Conservation (phyloP, 139 green algal species). For the Edaphochlamys debaryana region DNA sequence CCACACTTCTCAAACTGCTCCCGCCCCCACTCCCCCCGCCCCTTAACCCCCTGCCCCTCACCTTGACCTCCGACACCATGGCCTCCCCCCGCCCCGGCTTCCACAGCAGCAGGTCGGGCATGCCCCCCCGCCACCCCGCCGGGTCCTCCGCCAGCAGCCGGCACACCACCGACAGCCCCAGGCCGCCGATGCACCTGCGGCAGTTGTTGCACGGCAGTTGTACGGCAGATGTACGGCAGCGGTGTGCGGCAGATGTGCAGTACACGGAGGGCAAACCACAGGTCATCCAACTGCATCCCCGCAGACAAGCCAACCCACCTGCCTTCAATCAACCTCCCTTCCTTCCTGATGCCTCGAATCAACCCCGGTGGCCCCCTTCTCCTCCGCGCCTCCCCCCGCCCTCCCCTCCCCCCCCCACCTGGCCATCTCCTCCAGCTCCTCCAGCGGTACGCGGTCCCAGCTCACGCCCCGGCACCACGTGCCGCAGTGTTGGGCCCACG, state of each 20-base stretch:
- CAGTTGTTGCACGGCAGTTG: too few relatives aligned
- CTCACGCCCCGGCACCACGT: slow-evolving; percentile 68
- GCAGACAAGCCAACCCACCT: too few relatives aligned
- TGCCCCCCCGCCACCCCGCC: slow-evolving; percentile 72
- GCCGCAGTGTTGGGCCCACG: slow-evolving; percentile 70
- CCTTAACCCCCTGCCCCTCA: too few relatives aligned
- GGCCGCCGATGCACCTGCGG: slow-evolving; percentile 72
- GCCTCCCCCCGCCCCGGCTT: slow-evolving; percentile 42
- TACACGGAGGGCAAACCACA: too few relatives aligned
- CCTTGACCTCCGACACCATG: slow-evolving; percentile 59
- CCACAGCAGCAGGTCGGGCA: slow-evolving; percentile 94
- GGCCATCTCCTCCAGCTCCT: slow-evolving; percentile 74
- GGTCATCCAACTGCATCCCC: too few relatives aligned
- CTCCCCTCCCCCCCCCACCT: slow-evolving; percentile 62
- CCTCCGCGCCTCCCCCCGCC: not conserved
- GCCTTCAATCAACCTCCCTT: too few relatives aligned
- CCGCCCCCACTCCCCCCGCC: too few relatives aligned
- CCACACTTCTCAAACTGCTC: too few relatives aligned
- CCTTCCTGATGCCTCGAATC: too few relatives aligned
- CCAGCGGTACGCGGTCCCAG: slow-evolving; percentile 76
- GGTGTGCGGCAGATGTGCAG: not conserved
- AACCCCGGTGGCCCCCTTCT: too few relatives aligned
- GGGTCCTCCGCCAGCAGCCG: slow-evolving; percentile 83
- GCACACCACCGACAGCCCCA: slow-evolving; percentile 77
- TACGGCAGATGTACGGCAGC: not conserved